Base-by-base conservation (phyloP, 164 flowering plant genomes). In the Liriodendron chinense region DNA sequence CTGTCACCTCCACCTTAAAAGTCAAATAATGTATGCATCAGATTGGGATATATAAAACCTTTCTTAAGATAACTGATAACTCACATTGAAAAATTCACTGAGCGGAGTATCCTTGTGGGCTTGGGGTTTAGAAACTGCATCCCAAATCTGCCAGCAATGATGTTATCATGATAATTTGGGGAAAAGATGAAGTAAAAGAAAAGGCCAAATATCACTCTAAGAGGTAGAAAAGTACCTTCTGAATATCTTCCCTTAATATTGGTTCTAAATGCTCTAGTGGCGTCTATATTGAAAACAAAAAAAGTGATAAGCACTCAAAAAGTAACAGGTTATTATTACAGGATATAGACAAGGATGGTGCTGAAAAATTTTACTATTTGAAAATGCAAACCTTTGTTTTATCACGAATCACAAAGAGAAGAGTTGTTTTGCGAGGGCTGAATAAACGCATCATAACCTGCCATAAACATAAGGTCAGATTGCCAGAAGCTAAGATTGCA, bases 361-460 rank as follows among this genome's bases (percentile, higher is more conserved):
- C 70, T 43, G 74, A 69, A 68, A 20, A 70, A 2, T 9, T 23
- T 12, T 50, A 43, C 69, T 34, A 53, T 8, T 48, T 9, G 20
- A 25, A 24, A 23, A 50, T 23, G 78, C 83, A 68, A 21, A 88
- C 93, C 93, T 79, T 84, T 50, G 90, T 85, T 82, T 88, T 89
- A 70, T 89, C 92, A 71, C 91, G 90, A 72, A 89, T 86, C 63
- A 89, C 90, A 80, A 89, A 88, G 76, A 89, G 49, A 48, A 89
- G 71, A 18, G 93, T 88, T 66, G 88, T 88, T 77, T 83, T 89
- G 56, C 93, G 90, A 43, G 91, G 93, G 67, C 90, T 85, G 75
- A 89, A 89, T 73, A 88, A 81, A 1, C 87, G 87, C 88, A 83
- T 88, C 93, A 88, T 86, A 76, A 86, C 93, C 93, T 89, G 70